Evolutionary conservation across 2,329 filamentous ascomycete genomes (phyloP).

Genomic region (Calonectria pteridis): DNA sequence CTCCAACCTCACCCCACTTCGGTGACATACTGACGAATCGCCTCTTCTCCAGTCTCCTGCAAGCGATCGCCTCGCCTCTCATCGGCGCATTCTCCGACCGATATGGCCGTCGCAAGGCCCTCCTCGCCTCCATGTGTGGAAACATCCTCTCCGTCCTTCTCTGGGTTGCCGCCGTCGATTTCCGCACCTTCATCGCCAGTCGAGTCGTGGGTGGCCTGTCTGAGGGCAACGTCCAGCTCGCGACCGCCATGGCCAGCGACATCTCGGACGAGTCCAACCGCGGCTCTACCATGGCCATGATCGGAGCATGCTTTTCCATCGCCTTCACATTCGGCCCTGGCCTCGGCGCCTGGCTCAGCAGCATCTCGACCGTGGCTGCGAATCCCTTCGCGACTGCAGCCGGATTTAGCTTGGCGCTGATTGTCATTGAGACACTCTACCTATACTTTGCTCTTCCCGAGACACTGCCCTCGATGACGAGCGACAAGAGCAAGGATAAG

Average conservation of each 20-base stretch:
- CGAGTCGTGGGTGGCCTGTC: slow-evolving; percentile 92
- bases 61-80: slow-evolving; percentile 91
- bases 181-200: slow-evolving; percentile 95
- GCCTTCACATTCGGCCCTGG: slow-evolving; percentile 97
- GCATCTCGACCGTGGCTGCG: slow-evolving; percentile 79
- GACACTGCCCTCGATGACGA: slow-evolving; percentile 76
- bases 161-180: slow-evolving; percentile 94
- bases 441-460: slow-evolving; percentile 88
- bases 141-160: slow-evolving; percentile 94
- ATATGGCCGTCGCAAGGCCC: slow-evolving; percentile 86
- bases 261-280: slow-evolving; percentile 88
- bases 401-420: slow-evolving; percentile 85
- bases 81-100: slow-evolving; percentile 91
- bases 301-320: slow-evolving; percentile 96
- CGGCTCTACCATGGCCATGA: slow-evolving; percentile 94
- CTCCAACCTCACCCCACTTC: neutral
- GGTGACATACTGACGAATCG: slow-evolving; percentile 19
- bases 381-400: slow-evolving; percentile 97
- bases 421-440: slow-evolving; percentile 89
- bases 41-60: slow-evolving; percentile 74
- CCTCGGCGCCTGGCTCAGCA: slow-evolving; percentile 87
- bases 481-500: slow-evolving; percentile 41
- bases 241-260: slow-evolving; percentile 95
- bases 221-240: slow-evolving; percentile 96
- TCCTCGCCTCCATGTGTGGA: slow-evolving; percentile 91